Evolutionary conservation across 2,329 filamentous ascomycete species (phyloP).

Genomic region (Talaromyces piceae): DNA sequence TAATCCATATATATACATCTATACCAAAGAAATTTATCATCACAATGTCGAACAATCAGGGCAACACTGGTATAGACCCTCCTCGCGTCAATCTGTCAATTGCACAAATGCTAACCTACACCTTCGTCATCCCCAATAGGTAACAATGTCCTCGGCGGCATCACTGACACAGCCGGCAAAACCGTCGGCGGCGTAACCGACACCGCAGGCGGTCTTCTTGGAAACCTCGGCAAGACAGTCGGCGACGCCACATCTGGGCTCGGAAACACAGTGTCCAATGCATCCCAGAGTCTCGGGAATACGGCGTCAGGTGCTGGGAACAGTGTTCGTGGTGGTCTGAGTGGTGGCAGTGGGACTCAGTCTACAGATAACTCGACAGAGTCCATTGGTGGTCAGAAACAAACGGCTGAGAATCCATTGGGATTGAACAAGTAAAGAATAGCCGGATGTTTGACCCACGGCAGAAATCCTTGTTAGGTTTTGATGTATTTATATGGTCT

Average conservation of each 20-base stretch:
- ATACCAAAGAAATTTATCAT: not conserved
- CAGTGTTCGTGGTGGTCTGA: slow-evolving; percentile 17
- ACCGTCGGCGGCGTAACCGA: slow-evolving; percentile 19
- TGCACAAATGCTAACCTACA: not conserved
- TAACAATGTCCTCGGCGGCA: slow-evolving; percentile 13
- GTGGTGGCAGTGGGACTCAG: not conserved
- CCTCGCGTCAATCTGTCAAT: not conserved
- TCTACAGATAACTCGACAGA: not conserved
- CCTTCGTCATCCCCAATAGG: not conserved
- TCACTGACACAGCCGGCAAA: slow-evolving; percentile 20
- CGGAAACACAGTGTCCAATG: slow-evolving; percentile 23
- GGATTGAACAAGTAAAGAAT: slow-evolving; percentile 15
- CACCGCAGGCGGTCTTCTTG: slow-evolving; percentile 17
- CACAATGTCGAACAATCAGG: slow-evolving; percentile 7
- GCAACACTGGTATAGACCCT: not conserved
- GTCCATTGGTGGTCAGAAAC: slow-evolving; percentile 14
- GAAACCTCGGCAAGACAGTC: slow-evolving; percentile 22
- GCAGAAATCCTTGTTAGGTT: no score
- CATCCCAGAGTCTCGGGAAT: slow-evolving; percentile 17
- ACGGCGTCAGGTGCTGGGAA: slow-evolving; percentile 19
- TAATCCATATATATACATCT: not conserved
- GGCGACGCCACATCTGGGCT: slow-evolving; percentile 19
- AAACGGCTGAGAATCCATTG: slow-evolving; percentile 18
- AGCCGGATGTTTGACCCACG: no score
- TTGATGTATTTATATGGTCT: no score